A percentile compares a stretch with the other conserved stretches of the same genome.
Conservation (phyloP, 208 protist genomes). For the Trypanosoma vivax region DNA sequence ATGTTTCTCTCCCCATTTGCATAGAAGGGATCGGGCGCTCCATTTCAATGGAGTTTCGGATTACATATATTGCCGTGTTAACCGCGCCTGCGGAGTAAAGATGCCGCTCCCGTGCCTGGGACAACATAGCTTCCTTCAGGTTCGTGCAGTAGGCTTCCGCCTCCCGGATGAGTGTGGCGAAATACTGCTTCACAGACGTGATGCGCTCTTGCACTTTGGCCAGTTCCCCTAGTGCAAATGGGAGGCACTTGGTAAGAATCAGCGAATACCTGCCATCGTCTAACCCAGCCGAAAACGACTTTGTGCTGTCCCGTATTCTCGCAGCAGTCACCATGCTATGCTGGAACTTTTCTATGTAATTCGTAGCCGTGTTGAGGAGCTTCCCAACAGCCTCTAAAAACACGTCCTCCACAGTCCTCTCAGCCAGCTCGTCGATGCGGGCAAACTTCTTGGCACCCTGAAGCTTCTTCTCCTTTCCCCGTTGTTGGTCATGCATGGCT, state of each 20-base stretch:
- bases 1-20: slow-evolving; percentile 83
- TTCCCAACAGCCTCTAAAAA: slow-evolving; percentile 42
- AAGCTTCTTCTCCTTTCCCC: slow-evolving; percentile 45
- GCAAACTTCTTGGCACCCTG: slow-evolving; percentile 30
- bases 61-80: slow-evolving; percentile 78
- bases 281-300: slow-evolving; percentile 11
- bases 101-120: slow-evolving; percentile 12
- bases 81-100: slow-evolving; percentile 48
- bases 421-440: slow-evolving; percentile 30
- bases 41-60: slow-evolving; percentile 72
- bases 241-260: slow-evolving; percentile 28
- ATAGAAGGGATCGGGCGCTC: slow-evolving; percentile 44
- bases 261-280: slow-evolving; percentile 22
- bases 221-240: slow-evolving; percentile 25
- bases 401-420: slow-evolving; percentile 45
- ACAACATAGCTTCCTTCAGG: slow-evolving; percentile 24
- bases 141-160: slow-evolving; percentile 31
- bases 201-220: slow-evolving; percentile 30
- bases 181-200: slow-evolving; percentile 25
- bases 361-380: slow-evolving; percentile 22
- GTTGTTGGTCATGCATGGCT: slow-evolving; percentile 8
- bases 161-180: slow-evolving; percentile 31
- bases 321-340: slow-evolving; percentile 19
- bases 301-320: slow-evolving; percentile 30
- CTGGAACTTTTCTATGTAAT: slow-evolving; percentile 41